These are phyloP conservation scores for Stachybotrys echinatus DNA, from an alignment of 2,329 filamentous ascomycete species.

Conservation along the genomic window DNA sequence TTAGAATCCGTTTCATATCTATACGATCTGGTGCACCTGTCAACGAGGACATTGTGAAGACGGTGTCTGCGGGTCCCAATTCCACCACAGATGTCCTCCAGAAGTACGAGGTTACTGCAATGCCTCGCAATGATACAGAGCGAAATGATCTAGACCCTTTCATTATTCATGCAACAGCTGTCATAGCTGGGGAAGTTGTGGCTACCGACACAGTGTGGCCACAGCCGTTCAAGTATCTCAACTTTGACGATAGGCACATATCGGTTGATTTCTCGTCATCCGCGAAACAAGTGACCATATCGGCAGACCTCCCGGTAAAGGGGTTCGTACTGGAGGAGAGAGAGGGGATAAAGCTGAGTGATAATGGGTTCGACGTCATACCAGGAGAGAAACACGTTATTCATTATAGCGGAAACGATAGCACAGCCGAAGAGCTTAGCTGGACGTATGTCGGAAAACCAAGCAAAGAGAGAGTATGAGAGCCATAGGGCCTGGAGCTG, in stretches of 20 bases:
- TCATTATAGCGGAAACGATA: not conserved
- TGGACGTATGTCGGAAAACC: not conserved
- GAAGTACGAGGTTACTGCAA: not conserved
- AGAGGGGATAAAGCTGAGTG: constrained; percentile 36
- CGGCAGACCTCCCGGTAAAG: constrained; percentile 42
- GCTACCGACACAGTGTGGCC: constrained; percentile 48
- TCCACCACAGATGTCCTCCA: not conserved
- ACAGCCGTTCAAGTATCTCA: constrained; percentile 51
- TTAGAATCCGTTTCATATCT: constrained; percentile 30
- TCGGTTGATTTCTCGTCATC: constrained; percentile 22
- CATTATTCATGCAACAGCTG: not conserved
- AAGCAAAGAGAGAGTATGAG: too few species aligned
- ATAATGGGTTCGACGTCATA: constrained; percentile 50
- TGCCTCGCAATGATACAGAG: not conserved
- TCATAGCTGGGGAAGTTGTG: constrained; percentile 22
- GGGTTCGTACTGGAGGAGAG: constrained; percentile 45
- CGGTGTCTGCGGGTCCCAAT: constrained; percentile 1
- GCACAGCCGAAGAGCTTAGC: not conserved
- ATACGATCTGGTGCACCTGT: constrained; percentile 27
- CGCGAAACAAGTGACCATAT: constrained; percentile 11
- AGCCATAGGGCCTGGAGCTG: too few species aligned
- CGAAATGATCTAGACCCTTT: not conserved
- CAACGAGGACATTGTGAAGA: constrained; percentile 14
- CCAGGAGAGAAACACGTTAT: constrained; percentile 28
- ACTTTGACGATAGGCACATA: constrained; percentile 31